Evolutionary conservation across 1,284 basidiomycete genomes (phyloP).

Genomic region (Trichosporon faecale): DNA sequence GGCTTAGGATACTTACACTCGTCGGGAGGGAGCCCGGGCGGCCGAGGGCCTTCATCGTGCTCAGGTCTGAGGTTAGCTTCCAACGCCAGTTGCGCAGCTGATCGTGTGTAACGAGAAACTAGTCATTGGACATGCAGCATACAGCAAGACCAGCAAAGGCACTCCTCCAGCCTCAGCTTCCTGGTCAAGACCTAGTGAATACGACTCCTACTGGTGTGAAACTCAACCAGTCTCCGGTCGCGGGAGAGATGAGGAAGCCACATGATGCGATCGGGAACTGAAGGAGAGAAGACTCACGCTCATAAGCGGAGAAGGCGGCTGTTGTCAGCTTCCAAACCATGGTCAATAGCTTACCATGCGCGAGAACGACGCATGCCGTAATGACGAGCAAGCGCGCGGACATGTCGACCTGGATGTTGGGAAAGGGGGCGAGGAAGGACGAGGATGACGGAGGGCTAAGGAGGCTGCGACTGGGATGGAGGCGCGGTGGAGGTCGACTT

Average conservation of each 20-base stretch:
- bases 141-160: too few relatives aligned
- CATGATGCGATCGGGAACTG: too few relatives aligned
- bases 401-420: constrained; percentile 2
- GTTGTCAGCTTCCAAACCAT: constrained; percentile 13
- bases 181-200: too few relatives aligned
- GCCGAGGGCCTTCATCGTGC: constrained; percentile 48
- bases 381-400: constrained; percentile 29
- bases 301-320: constrained; percentile 52
- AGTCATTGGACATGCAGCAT: too few relatives aligned
- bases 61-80: constrained; percentile 38
- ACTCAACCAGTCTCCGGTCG: too few relatives aligned
- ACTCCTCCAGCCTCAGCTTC: too few relatives aligned
- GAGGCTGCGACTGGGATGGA: not conserved
- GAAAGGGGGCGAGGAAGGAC: not conserved
- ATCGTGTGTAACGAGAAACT: too few relatives aligned
- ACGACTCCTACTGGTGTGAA: too few relatives aligned
- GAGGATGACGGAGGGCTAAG: not conserved
- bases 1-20: constrained; percentile 34
- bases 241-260: too few relatives aligned
- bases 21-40: constrained; percentile 36
- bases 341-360: not conserved
- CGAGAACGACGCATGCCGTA: constrained; percentile 34
- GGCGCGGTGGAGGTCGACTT: not conserved
- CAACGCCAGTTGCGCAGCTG: too few relatives aligned
- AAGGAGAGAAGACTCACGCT: constrained; percentile 34